Conservation (phyloP, 345 rosid genomes). For the Eucalyptus erythrocorys region DNA sequence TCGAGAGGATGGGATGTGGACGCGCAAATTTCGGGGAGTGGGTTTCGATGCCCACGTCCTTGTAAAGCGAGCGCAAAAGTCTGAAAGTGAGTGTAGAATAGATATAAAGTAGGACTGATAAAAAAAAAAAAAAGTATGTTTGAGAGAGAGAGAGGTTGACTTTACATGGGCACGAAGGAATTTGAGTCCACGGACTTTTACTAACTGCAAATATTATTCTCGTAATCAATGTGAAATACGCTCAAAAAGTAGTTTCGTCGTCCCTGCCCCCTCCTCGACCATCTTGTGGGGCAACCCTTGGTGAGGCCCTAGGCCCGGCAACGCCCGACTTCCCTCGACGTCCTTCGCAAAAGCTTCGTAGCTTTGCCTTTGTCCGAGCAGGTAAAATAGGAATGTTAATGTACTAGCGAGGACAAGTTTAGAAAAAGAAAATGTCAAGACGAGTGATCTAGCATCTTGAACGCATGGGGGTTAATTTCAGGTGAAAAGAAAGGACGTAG, state of each 20-base stretch:
- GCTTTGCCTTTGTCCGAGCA: not conserved
- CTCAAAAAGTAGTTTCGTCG: not conserved
- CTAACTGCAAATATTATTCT: no score
- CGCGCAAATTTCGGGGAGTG: no score
- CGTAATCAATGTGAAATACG: not conserved
- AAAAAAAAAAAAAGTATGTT: no score
- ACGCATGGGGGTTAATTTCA: not conserved
- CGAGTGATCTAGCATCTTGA: not conserved
- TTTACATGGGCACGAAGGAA: no score
- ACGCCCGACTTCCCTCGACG: not conserved
- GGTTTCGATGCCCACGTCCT: no score
- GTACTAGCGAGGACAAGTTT: not conserved
- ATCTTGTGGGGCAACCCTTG: not conserved
- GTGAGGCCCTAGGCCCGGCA: not conserved
- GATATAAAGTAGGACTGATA: no score
- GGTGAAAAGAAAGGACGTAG: no score
- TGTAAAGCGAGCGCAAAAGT: no score
- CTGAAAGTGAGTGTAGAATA: no score
- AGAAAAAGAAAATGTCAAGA: not conserved
- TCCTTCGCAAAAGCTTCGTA: not conserved
- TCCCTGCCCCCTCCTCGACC: not conserved
- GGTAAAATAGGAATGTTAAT: not conserved
- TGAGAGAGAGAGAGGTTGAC: no score
- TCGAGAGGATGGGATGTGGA: no score
- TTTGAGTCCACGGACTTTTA: no score